Percentiles rank a stretch among this genome's conserved stretches.
These are phyloP conservation scores for Teratosphaeria destructans DNA, from an alignment of 2,329 filamentous ascomycete species.

Conservation along the genomic window DNA sequence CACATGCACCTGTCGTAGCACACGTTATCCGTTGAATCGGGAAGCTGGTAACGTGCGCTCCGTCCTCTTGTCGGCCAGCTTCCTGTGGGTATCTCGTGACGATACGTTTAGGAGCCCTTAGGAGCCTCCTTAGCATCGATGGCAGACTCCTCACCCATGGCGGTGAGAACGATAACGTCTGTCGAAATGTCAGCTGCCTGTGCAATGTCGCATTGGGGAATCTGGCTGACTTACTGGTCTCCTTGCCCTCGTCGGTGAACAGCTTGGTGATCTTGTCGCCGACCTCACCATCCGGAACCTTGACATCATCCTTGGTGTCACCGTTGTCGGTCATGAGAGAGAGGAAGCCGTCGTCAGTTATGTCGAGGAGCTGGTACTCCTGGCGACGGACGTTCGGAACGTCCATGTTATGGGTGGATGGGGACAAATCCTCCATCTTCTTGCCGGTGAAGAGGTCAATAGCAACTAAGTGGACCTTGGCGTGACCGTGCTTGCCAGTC, in stretches of 20 bases:
- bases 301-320: conserved; percentile 87
- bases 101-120: conserved; percentile 21
- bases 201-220: background rate
- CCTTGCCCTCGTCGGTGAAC: conserved; percentile 76
- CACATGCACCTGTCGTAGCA: background rate
- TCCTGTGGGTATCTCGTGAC: background rate
- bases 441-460: conserved; percentile 99
- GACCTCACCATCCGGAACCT: conserved; percentile 79
- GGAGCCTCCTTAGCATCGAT: conserved; percentile 93
- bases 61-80: background rate
- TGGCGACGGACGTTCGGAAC: conserved; percentile 84
- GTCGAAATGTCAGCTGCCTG: conserved; percentile 43
- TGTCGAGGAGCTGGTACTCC: conserved; percentile 90
- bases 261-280: conserved; percentile 77
- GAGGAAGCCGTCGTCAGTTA: conserved; percentile 89
- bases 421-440: conserved; percentile 98
- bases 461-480: conserved; percentile 97
- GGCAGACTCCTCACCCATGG: conserved; percentile 90
- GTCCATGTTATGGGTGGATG: conserved; percentile 95
- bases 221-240: conserved; percentile 62
- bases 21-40: conserved; percentile 4
- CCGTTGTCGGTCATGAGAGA: conserved; percentile 85
- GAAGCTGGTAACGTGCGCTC: background rate
- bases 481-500: conserved; percentile 99
- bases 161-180: conserved; percentile 71